Evolutionary conservation across 805 yeast genomes (phyloP).

Genomic region (Schwanniomyces occidentalis): DNA sequence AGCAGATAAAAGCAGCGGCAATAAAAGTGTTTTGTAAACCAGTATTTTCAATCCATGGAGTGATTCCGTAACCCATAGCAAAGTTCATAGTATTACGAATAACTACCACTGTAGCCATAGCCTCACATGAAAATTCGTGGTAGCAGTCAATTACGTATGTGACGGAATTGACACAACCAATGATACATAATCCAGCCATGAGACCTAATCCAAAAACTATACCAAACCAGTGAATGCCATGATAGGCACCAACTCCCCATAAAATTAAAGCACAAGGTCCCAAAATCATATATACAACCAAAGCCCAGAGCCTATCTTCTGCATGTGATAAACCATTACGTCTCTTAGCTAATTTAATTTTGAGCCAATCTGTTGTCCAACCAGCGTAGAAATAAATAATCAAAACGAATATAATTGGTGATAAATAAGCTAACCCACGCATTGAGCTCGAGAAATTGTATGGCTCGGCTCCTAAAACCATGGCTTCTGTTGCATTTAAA

Average conservation of each 20-base stretch:
- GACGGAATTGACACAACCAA: conserved; percentile 52
- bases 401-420: conserved; percentile 29
- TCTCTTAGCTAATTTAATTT: conserved; percentile 5
- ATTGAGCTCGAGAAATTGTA: conserved; percentile 54
- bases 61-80: conserved; percentile 59
- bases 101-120: conserved; percentile 49
- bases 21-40: conserved; percentile 60
- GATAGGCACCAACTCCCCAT: conserved; percentile 66
- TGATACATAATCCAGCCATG: conserved; percentile 54
- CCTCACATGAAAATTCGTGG: conserved; percentile 29
- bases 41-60: conserved; percentile 53
- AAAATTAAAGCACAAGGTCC: conserved; percentile 58
- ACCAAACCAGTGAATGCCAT: conserved; percentile 55
- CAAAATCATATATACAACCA: conserved; percentile 45
- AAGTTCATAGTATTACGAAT: conserved; percentile 61
- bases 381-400: conserved; percentile 29
- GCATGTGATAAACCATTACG: conserved; percentile 42
- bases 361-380: conserved; percentile 6
- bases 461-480: conserved; percentile 46
- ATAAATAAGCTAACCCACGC: conserved; percentile 8
- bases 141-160: conserved; percentile 33
- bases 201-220: conserved; percentile 51
- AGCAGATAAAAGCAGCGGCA: conserved; percentile 53
- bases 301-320: conserved; percentile 58
- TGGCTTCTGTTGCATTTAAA: conserved; percentile 49